A percentile compares a stretch with the other conserved stretches of the same genome.
These are phyloP conservation scores for Euphrasia confusa DNA, from an alignment of 257 asterid genomes.

Conservation along the genomic window DNA sequence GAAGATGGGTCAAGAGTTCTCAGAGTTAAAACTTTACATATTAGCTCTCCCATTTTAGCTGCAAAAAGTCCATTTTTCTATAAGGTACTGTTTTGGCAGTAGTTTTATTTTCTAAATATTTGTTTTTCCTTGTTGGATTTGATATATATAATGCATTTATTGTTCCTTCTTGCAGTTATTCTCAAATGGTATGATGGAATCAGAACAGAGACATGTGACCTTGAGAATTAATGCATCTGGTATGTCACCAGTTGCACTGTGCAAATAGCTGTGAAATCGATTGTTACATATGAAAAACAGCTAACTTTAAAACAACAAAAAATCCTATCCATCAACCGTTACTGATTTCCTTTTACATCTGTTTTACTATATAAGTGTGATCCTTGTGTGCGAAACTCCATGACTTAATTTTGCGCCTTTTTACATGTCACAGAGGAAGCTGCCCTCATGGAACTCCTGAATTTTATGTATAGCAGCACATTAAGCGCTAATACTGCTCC, in stretches of 20 bases:
- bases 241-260: constrained; percentile 26
- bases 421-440: constrained; percentile 77
- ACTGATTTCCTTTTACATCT: too few species aligned
- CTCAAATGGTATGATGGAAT: constrained; percentile 97
- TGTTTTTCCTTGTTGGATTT: constrained; percentile 18
- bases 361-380: not conserved
- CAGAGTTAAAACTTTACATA: constrained; percentile 65
- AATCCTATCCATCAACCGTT: too few species aligned
- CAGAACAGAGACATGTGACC: constrained; percentile 95
- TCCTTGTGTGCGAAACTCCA: constrained; percentile 13
- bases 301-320: not conserved
- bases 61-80: constrained; percentile 89
- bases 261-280: constrained; percentile 3
- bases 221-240: constrained; percentile 86
- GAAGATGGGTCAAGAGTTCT: constrained; percentile 52
- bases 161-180: constrained; percentile 53
- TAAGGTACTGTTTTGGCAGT: constrained; percentile 41
- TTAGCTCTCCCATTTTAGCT: constrained; percentile 86
- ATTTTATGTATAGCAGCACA: constrained; percentile 85
- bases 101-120: constrained; percentile 8
- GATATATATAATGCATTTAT: constrained; percentile 12
- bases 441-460: constrained; percentile 94
- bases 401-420: constrained; percentile 4
- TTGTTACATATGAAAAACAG: not conserved
- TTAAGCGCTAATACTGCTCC: constrained; percentile 63